Percentiles rank a stretch among this genome's conserved stretches.
These are phyloP conservation scores for Globisporangium yorkense DNA, from an alignment of 352 stramenopile species.

Conservation along the genomic window DNA sequence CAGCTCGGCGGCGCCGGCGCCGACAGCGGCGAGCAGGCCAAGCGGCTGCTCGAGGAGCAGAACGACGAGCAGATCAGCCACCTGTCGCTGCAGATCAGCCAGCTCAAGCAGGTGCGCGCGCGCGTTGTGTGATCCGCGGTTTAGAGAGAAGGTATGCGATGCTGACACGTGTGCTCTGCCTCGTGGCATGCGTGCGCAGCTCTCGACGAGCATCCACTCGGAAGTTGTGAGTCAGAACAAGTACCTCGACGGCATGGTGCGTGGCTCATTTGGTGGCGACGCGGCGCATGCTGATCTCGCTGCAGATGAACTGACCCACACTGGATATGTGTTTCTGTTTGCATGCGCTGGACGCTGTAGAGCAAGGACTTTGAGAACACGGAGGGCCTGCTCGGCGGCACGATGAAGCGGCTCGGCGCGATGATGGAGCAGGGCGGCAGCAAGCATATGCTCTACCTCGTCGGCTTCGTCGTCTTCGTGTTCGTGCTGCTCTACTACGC, in stretches of 20 bases:
- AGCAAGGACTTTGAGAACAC: conserved; percentile 85
- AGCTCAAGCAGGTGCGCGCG: conserved; percentile 67
- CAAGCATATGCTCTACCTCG: conserved; percentile 88
- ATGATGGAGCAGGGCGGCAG: conserved; percentile 87
- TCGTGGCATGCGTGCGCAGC: conserved; percentile 22
- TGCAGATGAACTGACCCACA: too few relatives aligned
- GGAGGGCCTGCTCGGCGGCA: conserved; percentile 71
- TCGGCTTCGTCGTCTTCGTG: conserved; percentile 79
- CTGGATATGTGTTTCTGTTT: too few relatives aligned
- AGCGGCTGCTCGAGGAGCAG: conserved; percentile 75
- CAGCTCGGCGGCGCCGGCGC: conserved; percentile 26
- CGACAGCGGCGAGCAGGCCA: conserved; percentile 73
- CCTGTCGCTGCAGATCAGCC: conserved; percentile 81
- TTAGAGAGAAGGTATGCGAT: background rate
- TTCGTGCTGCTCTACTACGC: conserved; percentile 83
- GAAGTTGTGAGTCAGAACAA: conserved; percentile 81
- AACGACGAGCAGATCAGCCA: conserved; percentile 88
- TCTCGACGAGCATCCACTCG: conserved; percentile 72
- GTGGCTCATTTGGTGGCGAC: background rate
- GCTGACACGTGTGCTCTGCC: background rate
- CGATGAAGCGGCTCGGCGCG: conserved; percentile 77
- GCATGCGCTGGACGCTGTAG: conserved; percentile 17
- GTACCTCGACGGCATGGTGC: conserved; percentile 78
- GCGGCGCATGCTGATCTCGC: too few relatives aligned
- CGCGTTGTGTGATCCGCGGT: background rate